Conservation (phyloP, 306 rosid genomes). For the Lagenaria siceraria region DNA sequence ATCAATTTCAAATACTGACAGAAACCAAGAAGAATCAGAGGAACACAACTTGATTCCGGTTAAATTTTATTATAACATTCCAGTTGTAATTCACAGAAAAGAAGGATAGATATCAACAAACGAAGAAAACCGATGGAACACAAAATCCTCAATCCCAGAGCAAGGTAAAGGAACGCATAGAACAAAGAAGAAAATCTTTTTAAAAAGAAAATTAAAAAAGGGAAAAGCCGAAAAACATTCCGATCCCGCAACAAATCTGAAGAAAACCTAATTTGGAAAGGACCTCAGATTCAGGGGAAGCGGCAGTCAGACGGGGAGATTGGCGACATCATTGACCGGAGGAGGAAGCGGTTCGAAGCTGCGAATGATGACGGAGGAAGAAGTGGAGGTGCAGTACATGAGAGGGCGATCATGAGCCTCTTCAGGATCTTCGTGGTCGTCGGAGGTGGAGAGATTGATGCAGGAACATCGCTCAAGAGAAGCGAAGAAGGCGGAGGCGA, state of each 20-base stretch:
- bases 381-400: conserved; percentile 23
- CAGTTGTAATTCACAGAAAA: neutral
- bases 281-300: neutral
- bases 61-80: neutral
- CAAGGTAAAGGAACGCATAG: neutral
- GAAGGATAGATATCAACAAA: neutral
- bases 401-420: conserved; percentile 43
- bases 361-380: conserved; percentile 24
- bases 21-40: neutral
- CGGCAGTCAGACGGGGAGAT: conserved; percentile 27
- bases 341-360: conserved; percentile 18
- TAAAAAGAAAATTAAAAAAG: neutral
- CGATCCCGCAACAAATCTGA: neutral
- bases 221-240: neutral
- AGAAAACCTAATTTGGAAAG: neutral
- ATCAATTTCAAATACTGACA: neutral
- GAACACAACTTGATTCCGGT: neutral
- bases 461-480: conserved; percentile 38
- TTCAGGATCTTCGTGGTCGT: conserved; percentile 25
- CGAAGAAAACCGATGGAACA: neutral
- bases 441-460: conserved; percentile 37
- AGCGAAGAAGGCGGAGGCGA: conserved; percentile 37
- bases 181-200: neutral
- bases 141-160: conserved; percentile 2
- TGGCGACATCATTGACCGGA: conserved; percentile 26